Evolutionary conservation across 169 alveolate genomes (phyloP).

Genomic region (Nephromyces sp.): DNA sequence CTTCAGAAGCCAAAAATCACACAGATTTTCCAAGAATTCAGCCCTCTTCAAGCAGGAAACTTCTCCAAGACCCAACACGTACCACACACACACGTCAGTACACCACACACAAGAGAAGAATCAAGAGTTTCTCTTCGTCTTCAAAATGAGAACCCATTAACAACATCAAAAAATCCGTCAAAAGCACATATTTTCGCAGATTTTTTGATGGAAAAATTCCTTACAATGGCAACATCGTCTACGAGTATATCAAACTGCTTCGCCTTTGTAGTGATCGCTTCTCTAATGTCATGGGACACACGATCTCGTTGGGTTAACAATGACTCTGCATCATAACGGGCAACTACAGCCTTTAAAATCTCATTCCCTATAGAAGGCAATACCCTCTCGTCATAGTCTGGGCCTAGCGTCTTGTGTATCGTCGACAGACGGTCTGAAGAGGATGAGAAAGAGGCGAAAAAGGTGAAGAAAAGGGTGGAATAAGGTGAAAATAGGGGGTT

Average conservation of each 20-base stretch:
- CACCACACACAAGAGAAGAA: no score
- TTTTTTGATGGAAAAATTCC: no score
- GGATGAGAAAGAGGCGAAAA: not conserved
- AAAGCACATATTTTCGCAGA: no score
- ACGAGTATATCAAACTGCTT: constrained; percentile 81
- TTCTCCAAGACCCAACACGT: no score
- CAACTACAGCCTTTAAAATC: constrained; percentile 89
- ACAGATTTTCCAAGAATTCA: no score
- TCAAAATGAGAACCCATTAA: no score
- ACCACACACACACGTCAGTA: not conserved
- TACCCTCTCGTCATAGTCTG: constrained; percentile 90
- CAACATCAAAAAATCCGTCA: no score
- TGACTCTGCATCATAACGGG: constrained; percentile 86
- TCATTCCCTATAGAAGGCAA: constrained; percentile 94
- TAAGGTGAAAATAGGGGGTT: not conserved
- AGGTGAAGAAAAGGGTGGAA: not conserved
- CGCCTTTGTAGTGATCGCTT: constrained; percentile 83
- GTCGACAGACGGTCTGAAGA: constrained; percentile 71
- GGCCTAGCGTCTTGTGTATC: constrained; percentile 83
- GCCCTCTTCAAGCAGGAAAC: no score
- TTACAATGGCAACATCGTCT: constrained; percentile 87
- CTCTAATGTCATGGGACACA: constrained; percentile 80
- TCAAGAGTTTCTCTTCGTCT: no score
- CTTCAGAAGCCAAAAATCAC: no score
- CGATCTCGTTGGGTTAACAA: constrained; percentile 89